A percentile compares a stretch with the other conserved stretches of the same genome.
Evolutionary conservation across 208 protist species (phyloP).

Genomic region (Acanthamoeba lenticulata): DNA sequence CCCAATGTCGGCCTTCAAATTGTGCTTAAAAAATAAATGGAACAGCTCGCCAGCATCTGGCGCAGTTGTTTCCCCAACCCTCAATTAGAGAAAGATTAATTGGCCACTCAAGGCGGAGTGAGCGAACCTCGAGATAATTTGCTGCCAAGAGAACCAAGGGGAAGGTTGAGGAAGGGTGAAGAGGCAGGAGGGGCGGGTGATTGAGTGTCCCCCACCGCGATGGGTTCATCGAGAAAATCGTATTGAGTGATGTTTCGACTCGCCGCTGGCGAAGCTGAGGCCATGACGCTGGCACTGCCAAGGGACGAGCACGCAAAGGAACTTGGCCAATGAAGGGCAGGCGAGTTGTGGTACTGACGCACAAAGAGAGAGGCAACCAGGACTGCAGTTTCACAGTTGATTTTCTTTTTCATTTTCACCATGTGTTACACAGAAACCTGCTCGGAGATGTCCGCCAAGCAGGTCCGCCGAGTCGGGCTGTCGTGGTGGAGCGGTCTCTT

Average conservation of each 20-base stretch:
- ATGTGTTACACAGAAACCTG: too few relatives aligned
- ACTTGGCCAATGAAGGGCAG: too few relatives aligned
- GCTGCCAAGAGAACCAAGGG: background rate
- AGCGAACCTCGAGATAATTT: background rate
- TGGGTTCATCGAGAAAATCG: conserved; percentile 6
- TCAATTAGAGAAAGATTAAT: background rate
- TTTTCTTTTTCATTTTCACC: too few relatives aligned
- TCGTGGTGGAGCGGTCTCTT: too few relatives aligned
- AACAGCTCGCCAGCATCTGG: conserved; percentile 19
- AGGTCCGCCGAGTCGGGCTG: too few relatives aligned
- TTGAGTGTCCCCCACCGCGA: background rate
- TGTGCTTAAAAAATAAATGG: conserved; percentile 16
- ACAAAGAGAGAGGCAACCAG: too few relatives aligned
- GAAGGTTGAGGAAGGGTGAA: background rate
- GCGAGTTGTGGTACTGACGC: too few relatives aligned
- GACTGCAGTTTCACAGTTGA: too few relatives aligned
- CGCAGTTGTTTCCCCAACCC: too few relatives aligned
- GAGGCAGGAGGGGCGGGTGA: background rate
- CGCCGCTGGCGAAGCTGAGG: background rate
- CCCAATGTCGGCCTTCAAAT: background rate
- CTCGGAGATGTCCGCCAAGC: too few relatives aligned
- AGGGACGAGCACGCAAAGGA: too few relatives aligned
- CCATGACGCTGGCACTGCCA: too few relatives aligned
- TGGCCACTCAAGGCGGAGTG: background rate
- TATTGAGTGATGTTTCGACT: conserved; percentile 11